Evolutionary conservation across 2,329 filamentous ascomycete genomes (phyloP).

Genomic region (Cladophialophora psammophila): DNA sequence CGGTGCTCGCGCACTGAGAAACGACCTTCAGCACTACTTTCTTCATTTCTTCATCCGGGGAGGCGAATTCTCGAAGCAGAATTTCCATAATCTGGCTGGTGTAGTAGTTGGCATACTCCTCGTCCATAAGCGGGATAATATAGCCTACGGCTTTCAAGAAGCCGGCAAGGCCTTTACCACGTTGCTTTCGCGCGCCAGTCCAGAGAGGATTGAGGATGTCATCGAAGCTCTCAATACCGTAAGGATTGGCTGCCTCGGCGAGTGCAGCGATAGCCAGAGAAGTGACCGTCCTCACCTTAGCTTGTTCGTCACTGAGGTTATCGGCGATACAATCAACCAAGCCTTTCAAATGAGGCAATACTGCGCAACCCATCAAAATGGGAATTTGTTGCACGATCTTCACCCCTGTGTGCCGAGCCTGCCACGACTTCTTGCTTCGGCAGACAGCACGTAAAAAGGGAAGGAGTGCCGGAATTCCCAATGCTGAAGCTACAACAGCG

Average conservation of each 20-base stretch:
- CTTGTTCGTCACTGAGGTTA: slow-evolving; percentile 96
- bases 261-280: slow-evolving; percentile 92
- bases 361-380: slow-evolving; percentile 97
- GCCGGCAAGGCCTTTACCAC: slow-evolving; percentile 92
- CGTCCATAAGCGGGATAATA: slow-evolving; percentile 98
- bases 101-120: slow-evolving; percentile 99
- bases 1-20: slow-evolving; percentile 91
- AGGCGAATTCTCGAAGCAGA: slow-evolving; percentile 91
- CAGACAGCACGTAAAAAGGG: slow-evolving; percentile 96
- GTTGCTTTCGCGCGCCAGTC: slow-evolving; percentile 94
- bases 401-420: slow-evolving; percentile 95
- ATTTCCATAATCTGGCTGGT: slow-evolving; percentile 99
- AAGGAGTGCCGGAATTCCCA: slow-evolving; percentile 92
- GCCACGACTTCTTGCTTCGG: slow-evolving; percentile 98
- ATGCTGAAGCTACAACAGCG: slow-evolving; percentile 92
- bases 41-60: slow-evolving; percentile 99
- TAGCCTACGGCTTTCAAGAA: slow-evolving; percentile 98
- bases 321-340: slow-evolving; percentile 95
- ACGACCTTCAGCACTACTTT: slow-evolving; percentile 98
- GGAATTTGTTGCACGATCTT: slow-evolving; percentile 99
- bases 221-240: slow-evolving; percentile 98
- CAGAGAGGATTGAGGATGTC: slow-evolving; percentile 96
- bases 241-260: slow-evolving; percentile 95
- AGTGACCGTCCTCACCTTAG: slow-evolving; percentile 95
- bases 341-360: slow-evolving; percentile 92